Base-by-base conservation (phyloP, 1,284 basidiomycete genomes). In the Pyrrhoderma noxium region DNA sequence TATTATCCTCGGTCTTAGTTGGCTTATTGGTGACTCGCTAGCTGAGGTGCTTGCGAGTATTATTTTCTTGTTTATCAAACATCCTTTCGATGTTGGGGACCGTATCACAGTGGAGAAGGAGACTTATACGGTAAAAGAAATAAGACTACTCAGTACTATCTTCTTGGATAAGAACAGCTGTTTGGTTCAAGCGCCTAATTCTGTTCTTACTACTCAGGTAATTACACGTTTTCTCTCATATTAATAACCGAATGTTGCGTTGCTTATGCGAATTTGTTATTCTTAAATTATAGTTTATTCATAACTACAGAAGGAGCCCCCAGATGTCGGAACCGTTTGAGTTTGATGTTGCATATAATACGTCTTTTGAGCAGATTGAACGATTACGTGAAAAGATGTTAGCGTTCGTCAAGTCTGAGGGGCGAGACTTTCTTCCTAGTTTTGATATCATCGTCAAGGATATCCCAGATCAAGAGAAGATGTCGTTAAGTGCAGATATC, bases 71-170 rank as follows among this genome's bases (percentile, higher is more conserved):
- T 93, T 94, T 67, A 77, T 93, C 63, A 82, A 81, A 62, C 85
- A 92, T 65, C 88, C 89, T 0, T 93, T 86, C 72, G 91, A 94
- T 66, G 90, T 94, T 18, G 90, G 90, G 46, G 93, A 96, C 67
- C 71, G 83, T 37, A 76, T 93, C 25, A 70, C 74, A 46, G 59
- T 81, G 35, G 67, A 69, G 27, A 72, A 74, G 19, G 70, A 74
- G 37, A 70, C 66, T 14, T 94, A 89, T 66, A 88, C 86, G 3
- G 90, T 94, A 57, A 89, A 89, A 63, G 90, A 93, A 69, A 92
- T 93, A 66, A 77, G 85, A 43, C 73, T 94, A 34, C 74, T 94
- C 52, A 89, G 82, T 55, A 90, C 89, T 2, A 72, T 88, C 36
- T 82, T 89, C 67, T 67, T 89, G 51, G 79, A 87, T 58, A 71